A percentile compares a stretch with the other conserved stretches of the same genome.
phyloP scores from a whole-genome alignment of 73 alveolate genomes.

The Symbiodinium pilosum region DNA sequence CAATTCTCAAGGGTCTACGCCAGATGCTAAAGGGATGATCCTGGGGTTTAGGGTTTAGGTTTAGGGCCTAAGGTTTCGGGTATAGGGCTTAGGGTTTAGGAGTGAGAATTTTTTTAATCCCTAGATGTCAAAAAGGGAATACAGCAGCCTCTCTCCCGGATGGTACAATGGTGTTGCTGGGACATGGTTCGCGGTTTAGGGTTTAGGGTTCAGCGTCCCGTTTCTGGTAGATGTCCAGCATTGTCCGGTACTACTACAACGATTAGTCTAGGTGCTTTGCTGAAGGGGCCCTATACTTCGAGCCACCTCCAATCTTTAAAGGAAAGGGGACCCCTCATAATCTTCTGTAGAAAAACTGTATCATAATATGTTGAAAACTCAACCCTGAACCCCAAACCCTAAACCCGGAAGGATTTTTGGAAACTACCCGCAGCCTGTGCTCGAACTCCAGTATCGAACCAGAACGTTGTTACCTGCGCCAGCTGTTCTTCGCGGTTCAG shows the following conservation, averaged over 20 bases:
- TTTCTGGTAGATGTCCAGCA: too few species aligned
- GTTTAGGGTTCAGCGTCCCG: not conserved
- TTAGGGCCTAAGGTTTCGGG: not conserved
- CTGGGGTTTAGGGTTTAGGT: too few species aligned
- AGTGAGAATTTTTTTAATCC: not conserved
- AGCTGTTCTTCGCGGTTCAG: too few species aligned
- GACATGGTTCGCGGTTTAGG: not conserved
- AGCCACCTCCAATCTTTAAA: too few species aligned
- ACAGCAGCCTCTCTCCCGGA: not conserved
- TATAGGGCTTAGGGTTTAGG: not conserved
- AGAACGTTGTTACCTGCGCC: conserved; percentile 13
- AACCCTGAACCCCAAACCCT: not conserved
- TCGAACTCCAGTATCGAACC: conserved; percentile 81
- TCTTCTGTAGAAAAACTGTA: too few species aligned
- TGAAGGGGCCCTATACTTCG: too few species aligned
- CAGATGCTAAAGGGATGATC: too few species aligned
- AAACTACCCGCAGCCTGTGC: conserved; percentile 26
- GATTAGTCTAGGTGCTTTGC: too few species aligned
- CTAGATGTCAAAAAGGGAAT: not conserved
- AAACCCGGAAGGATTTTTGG: not conserved
- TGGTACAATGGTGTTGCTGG: too few species aligned
- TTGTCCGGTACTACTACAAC: too few species aligned
- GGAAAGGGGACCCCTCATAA: too few species aligned
- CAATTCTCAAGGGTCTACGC: too few species aligned
- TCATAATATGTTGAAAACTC: not conserved